Evolutionary conservation across 2,329 filamentous ascomycete genomes (phyloP).

Genomic region (Monilinia fructicola): DNA sequence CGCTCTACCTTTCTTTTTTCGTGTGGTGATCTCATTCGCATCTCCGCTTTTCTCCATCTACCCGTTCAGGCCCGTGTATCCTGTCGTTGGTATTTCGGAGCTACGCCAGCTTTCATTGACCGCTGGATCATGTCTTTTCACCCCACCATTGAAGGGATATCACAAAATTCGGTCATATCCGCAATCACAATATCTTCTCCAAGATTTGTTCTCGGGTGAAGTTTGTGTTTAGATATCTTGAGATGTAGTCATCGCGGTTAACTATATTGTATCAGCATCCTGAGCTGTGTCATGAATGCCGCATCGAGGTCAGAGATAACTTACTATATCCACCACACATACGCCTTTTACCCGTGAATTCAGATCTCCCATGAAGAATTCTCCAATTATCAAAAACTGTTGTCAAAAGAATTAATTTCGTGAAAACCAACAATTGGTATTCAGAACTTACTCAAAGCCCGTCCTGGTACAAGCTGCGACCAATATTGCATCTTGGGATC

Average conservation of each 20-base stretch:
- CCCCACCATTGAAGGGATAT: neutral
- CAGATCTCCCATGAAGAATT: slow-evolving; percentile 80
- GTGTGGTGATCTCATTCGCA: neutral
- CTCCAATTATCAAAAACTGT: slow-evolving; percentile 95
- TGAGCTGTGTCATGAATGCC: neutral
- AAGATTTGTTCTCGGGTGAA: slow-evolving; percentile 43
- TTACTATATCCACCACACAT: slow-evolving; percentile 90
- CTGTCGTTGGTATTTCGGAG: too few relatives aligned
- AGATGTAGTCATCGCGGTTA: slow-evolving; percentile 77
- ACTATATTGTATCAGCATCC: slow-evolving; percentile 48
- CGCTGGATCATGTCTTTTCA: rapidly evolving
- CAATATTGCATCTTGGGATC: slow-evolving; percentile 68
- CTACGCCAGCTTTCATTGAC: neutral
- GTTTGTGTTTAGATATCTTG: slow-evolving; percentile 72
- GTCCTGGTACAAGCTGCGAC: slow-evolving; percentile 79
- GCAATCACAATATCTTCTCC: slow-evolving; percentile 34
- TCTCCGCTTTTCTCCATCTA: neutral
- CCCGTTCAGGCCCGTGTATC: neutral
- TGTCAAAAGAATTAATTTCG: neutral
- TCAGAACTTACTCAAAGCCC: slow-evolving; percentile 63
- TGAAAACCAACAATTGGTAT: neutral
- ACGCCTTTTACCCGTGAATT: slow-evolving; percentile 79
- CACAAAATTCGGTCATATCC: neutral
- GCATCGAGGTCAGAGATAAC: slow-evolving; percentile 41
- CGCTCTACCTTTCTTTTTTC: too few relatives aligned